Base-by-base conservation (phyloP, 768 basidiomycete genomes). In the Amanita rimosa region DNA sequence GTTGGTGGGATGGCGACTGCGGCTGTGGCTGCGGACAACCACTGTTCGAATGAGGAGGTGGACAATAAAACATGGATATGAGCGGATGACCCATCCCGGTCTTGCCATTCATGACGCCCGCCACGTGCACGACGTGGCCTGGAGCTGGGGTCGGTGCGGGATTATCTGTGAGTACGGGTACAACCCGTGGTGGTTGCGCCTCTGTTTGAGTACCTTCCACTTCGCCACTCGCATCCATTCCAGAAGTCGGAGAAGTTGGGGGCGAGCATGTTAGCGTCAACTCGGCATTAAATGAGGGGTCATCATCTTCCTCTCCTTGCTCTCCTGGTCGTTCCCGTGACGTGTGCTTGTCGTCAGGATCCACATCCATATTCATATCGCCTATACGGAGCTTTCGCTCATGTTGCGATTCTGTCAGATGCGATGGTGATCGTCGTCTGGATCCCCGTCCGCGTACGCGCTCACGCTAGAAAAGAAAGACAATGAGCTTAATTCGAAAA, bases 251-350 rank as follows among this genome's bases (percentile, higher is more conserved):
- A 1, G 48, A 48, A 0, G 56, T 51, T 17, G 57, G 54, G 0
- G 53, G 55, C 3, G 57, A 61, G 24, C 60, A 62, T 5, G 64
- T 65, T 27, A 39, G 33, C n/a, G 48, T 49, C n/a, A 69, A 55
- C 53, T 66, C 67, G 1, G 64, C 59, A 19, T 68, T 67, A 50
- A 67, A 69, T 13, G 63, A 62, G 6, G 68, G 68, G 39, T 69
- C 68, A 5, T 48, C 47, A 5, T 48, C 47, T 40, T 48, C 47
- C 14, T 46, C 46, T 6, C 5, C 33, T 3, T 17, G 17, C 10
- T 14, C 33, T 43, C 24, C 41, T 27, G 10, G 27, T 27, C n/a
- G 36, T 21, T 39, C 21, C 17, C 19, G 38, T 10, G 17, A 21
- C 10, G 38, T 4, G 17, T 7, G 16, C 16, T 17, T 17, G 17